Evolutionary conservation across 2,329 filamentous ascomycete genomes (phyloP).

Genomic region (Helicocarpus griseus): DNA sequence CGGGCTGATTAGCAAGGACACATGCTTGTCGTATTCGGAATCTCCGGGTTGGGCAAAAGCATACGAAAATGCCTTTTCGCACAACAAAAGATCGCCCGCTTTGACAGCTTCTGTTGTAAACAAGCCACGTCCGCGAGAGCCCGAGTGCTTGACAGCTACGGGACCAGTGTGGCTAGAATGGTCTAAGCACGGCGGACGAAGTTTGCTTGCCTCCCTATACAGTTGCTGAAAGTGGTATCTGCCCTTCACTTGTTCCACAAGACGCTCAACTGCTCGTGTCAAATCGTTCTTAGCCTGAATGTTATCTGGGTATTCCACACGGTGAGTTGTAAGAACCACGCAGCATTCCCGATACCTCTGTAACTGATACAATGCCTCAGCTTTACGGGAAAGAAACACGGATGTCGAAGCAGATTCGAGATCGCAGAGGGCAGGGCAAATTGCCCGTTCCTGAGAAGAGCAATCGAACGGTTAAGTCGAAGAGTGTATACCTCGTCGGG

Average conservation of each 20-base stretch:
- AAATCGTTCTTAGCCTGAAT: slow-evolving; percentile 21
- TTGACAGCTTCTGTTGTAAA: slow-evolving; percentile 41
- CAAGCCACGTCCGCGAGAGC: slow-evolving; percentile 39
- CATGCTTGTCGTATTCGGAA: slow-evolving; percentile 5
- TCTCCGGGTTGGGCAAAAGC: slow-evolving; percentile 20
- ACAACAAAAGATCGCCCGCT: slow-evolving; percentile 44
- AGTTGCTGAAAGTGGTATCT: slow-evolving; percentile 16
- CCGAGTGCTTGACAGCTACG: slow-evolving; percentile 33
- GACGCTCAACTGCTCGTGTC: slow-evolving; percentile 16
- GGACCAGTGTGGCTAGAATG: slow-evolving; percentile 38
- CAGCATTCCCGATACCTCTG: slow-evolving; percentile 29
- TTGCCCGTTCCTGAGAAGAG: slow-evolving; percentile 20
- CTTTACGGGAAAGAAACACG: slow-evolving; percentile 34
- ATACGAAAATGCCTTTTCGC: slow-evolving; percentile 47
- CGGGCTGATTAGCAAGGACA: slow-evolving; percentile 30
- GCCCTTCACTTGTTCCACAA: slow-evolving; percentile 14
- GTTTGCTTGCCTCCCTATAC: slow-evolving; percentile 21
- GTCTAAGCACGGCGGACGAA: slow-evolving; percentile 36
- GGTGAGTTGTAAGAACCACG: slow-evolving; percentile 25
- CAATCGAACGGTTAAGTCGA: slow-evolving; percentile 29
- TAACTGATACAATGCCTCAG: slow-evolving; percentile 38
- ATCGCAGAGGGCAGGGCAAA: slow-evolving; percentile 30
- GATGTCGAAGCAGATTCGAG: slow-evolving; percentile 17
- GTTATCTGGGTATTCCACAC: slow-evolving; percentile 27
- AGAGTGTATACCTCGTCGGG: slow-evolving; percentile 24